Evolutionary conservation across 306 rosid genomes (phyloP).

Genomic region (Cicer arietinum): DNA sequence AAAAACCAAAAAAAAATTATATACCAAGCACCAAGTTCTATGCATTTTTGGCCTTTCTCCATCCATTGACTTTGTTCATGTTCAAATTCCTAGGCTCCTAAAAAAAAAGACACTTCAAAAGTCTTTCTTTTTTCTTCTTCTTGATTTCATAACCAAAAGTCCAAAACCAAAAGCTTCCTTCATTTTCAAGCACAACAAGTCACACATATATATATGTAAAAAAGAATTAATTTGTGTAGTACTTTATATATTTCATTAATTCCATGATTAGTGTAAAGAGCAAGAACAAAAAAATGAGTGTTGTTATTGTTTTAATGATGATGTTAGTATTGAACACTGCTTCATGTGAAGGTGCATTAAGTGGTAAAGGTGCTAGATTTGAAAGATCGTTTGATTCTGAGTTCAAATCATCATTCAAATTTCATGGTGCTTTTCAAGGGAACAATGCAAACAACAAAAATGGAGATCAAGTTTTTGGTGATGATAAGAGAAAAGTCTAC

Average conservation of each 20-base stretch:
- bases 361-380: constrained; percentile 45
- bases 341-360: constrained; percentile 51
- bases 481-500: constrained; percentile 77
- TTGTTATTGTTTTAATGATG: constrained; percentile 49
- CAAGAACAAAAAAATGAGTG: constrained; percentile 52
- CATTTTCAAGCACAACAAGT: constrained; percentile 4
- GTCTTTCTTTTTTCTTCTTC: constrained; percentile 35
- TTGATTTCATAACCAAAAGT: constrained; percentile 43
- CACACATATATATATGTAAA: not conserved
- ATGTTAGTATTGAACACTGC: constrained; percentile 49
- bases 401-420: constrained; percentile 38
- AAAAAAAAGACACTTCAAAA: constrained; percentile 39
- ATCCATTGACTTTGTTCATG: constrained; percentile 59
- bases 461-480: constrained; percentile 58
- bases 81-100: constrained; percentile 53
- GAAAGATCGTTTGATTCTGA: constrained; percentile 34
- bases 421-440: constrained; percentile 42
- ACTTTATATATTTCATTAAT: constrained; percentile 38
- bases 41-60: constrained; percentile 61
- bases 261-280: constrained; percentile 60
- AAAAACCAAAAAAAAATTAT: constrained; percentile 44
- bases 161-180: constrained; percentile 20
- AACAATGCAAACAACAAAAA: constrained; percentile 40
- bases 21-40: constrained; percentile 56
- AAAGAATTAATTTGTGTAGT: not conserved